These are phyloP conservation scores for Mycena filopes DNA, from an alignment of 768 basidiomycete genomes.

Conservation along the genomic window DNA sequence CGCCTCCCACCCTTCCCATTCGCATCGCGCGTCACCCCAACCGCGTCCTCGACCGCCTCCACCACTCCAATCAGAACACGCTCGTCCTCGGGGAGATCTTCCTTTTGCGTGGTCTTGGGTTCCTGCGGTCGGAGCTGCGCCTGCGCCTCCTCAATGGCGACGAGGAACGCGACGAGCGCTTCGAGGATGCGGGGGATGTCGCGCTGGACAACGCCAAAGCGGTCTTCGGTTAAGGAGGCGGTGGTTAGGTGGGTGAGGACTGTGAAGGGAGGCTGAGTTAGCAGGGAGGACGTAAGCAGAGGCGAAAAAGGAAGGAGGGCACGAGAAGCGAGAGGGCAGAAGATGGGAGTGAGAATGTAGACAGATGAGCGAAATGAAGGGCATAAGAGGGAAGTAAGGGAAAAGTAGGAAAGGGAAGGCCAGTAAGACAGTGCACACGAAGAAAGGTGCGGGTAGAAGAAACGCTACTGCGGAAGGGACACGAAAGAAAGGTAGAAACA, in stretches of 20 bases:
- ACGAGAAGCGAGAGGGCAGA: too few relatives aligned
- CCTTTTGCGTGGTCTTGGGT: constrained; percentile 38
- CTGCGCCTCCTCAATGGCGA: constrained; percentile 73
- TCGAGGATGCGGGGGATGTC: constrained; percentile 88
- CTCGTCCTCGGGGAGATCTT: constrained; percentile 45
- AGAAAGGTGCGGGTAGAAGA: too few relatives aligned
- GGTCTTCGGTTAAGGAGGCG: constrained; percentile 82
- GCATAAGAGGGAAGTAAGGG: too few relatives aligned
- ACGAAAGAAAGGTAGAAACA: too few relatives aligned
- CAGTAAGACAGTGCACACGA: too few relatives aligned
- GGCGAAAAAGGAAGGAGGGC: too few relatives aligned
- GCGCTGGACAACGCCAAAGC: constrained; percentile 84
- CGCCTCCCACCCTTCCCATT: constrained; percentile 54
- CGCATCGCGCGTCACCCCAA: constrained; percentile 52
- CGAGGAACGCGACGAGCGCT: constrained; percentile 73
- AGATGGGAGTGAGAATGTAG: too few relatives aligned
- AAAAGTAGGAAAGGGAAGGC: too few relatives aligned
- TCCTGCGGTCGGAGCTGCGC: constrained; percentile 55
- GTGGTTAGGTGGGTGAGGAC: constrained; percentile 75
- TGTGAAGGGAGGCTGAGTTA: constrained; percentile 39
- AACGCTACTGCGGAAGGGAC: too few relatives aligned
- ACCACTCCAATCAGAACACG: constrained; percentile 58
- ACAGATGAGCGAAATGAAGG: too few relatives aligned
- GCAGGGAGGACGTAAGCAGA: too few relatives aligned
- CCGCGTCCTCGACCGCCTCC: constrained; percentile 51